A percentile compares a stretch with the other conserved stretches of the same genome.
Evolutionary conservation across 2,329 filamentous ascomycete genomes (phyloP).

Genomic region (Diaporthe nobilis): DNA sequence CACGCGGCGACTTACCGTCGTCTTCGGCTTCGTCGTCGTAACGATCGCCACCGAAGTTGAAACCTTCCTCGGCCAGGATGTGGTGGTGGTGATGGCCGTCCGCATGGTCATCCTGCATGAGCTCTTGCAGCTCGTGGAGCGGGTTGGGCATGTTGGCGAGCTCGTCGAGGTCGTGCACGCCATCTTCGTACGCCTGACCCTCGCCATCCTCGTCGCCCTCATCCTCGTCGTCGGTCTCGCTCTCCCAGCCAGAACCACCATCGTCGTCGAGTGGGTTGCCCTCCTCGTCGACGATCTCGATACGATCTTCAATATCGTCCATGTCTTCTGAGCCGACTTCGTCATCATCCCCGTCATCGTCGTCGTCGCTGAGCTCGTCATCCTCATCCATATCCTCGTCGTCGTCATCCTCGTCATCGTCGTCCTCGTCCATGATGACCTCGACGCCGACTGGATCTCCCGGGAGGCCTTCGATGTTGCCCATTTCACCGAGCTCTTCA

Average conservation of each 20-base stretch:
- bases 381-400: constrained; percentile 72
- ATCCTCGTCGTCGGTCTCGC: constrained; percentile 70
- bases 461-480: constrained; percentile 82
- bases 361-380: constrained; percentile 70
- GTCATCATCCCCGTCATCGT: constrained; percentile 71
- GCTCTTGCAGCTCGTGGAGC: constrained; percentile 63
- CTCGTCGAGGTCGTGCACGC: constrained; percentile 69
- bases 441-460: constrained; percentile 72
- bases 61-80: constrained; percentile 48
- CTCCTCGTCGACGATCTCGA: constrained; percentile 75
- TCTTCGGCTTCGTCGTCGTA: constrained; percentile 71
- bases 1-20: constrained; percentile 62
- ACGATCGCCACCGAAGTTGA: constrained; percentile 39
- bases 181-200: constrained; percentile 66
- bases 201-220: constrained; percentile 61
- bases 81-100: constrained; percentile 64
- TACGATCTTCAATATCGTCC: constrained; percentile 63
- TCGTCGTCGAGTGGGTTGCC: constrained; percentile 72
- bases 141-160: constrained; percentile 50
- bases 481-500: constrained; percentile 86
- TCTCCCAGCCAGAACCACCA: constrained; percentile 73
- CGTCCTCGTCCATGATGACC: constrained; percentile 83
- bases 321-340: constrained; percentile 67
- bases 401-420: constrained; percentile 75
- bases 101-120: constrained; percentile 68